Percentiles rank a stretch among this genome's conserved stretches.
These are phyloP conservation scores for Pigoraptor vietnamica DNA, from an alignment of 78 protist species.

Conservation along the genomic window DNA sequence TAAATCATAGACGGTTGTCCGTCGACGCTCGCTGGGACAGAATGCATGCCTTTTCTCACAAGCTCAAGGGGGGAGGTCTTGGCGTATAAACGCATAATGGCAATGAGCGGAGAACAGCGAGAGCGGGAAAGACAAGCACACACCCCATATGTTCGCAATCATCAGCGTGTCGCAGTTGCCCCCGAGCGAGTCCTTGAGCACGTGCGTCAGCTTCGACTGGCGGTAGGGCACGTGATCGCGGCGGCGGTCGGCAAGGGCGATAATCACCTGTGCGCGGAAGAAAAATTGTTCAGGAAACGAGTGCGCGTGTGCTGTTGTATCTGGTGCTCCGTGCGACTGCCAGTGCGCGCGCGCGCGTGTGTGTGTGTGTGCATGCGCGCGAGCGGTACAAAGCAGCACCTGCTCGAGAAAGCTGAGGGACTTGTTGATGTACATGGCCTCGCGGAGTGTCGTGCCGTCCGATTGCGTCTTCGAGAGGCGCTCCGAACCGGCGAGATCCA, in stretches of 20 bases:
- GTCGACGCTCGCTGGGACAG: no score
- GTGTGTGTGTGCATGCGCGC: background rate
- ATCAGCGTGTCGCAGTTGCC: slow-evolving; percentile 68
- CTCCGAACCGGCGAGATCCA: slow-evolving; percentile 86
- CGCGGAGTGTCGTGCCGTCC: slow-evolving; percentile 44
- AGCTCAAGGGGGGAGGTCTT: no score
- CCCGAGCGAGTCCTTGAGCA: slow-evolving; percentile 65
- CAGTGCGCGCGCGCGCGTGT: background rate
- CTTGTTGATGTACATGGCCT: slow-evolving; percentile 55
- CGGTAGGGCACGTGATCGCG: slow-evolving; percentile 33
- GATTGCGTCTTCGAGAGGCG: slow-evolving; percentile 53
- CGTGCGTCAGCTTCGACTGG: slow-evolving; percentile 63
- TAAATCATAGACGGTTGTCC: no score
- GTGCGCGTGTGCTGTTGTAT: background rate
- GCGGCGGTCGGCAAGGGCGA: background rate
- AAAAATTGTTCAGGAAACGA: no score
- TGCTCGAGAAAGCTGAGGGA: slow-evolving; percentile 62
- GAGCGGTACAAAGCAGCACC: slow-evolving; percentile 10
- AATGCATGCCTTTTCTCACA: no score
- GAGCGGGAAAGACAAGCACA: no score
- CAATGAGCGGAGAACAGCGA: no score
- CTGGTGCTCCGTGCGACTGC: background rate
- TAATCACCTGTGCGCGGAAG: background rate
- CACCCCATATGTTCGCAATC: slow-evolving; percentile 42
- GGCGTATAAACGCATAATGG: no score